Conservation (phyloP, 441 rosid species). For the Syzygium syzygioides region DNA sequence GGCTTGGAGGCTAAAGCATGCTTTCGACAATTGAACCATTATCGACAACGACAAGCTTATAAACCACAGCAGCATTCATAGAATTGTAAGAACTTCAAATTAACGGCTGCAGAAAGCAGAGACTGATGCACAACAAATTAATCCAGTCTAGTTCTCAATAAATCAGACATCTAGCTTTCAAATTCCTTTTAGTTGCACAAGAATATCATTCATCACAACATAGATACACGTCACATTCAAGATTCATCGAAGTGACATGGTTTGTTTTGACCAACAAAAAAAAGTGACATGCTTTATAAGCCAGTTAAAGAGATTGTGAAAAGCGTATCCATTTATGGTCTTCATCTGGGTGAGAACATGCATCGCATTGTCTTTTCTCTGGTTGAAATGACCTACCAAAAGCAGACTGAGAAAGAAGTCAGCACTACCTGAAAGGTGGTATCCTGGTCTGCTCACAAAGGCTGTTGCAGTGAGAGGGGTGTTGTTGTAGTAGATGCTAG, state of each 20-base stretch:
- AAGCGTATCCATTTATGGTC: neutral
- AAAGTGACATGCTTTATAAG: neutral
- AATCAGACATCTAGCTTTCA: neutral
- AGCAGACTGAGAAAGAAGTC: neutral
- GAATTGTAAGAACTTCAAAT: neutral
- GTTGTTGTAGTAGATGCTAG: constrained; percentile 42
- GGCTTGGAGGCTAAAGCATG: neutral
- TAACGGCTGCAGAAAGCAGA: neutral
- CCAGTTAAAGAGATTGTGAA: neutral
- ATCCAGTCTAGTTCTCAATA: neutral
- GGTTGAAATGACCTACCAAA: neutral
- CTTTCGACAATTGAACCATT: neutral
- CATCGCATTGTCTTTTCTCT: neutral
- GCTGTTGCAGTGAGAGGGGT: constrained; percentile 64
- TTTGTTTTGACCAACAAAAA: too few species aligned
- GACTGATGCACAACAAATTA: neutral
- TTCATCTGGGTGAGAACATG: neutral
- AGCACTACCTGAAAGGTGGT: constrained; percentile 65
- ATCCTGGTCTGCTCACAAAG: constrained; percentile 76
- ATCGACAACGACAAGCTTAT: neutral
- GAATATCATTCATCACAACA: neutral
- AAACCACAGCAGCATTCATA: neutral
- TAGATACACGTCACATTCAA: neutral
- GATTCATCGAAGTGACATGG: neutral
- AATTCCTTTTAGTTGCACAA: neutral